Evolutionary conservation across 768 basidiomycete species (phyloP).

Genomic region (Podaxis sp.): DNA sequence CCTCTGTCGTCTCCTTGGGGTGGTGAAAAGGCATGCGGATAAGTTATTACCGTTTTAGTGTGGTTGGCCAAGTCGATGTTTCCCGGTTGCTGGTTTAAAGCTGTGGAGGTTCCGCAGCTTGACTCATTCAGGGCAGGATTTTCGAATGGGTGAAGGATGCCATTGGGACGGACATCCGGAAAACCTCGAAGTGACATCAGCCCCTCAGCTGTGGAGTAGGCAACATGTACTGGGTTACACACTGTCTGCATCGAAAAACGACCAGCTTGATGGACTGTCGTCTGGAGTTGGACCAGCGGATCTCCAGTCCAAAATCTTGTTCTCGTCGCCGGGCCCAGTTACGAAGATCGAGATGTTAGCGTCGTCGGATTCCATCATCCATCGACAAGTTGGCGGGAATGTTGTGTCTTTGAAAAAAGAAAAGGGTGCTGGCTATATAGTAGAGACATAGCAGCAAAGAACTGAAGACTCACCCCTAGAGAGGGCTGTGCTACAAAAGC

Average conservation of each 20-base stretch:
- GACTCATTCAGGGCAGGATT: neutral
- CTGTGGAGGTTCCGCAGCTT: neutral
- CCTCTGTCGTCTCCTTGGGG: too few species aligned
- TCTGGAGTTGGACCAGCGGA: neutral
- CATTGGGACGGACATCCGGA: neutral
- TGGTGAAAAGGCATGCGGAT: neutral
- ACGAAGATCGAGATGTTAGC: neutral
- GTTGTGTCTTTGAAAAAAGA: neutral
- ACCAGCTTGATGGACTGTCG: neutral
- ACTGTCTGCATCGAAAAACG: neutral
- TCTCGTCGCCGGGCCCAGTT: neutral
- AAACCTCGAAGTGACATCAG: constrained; percentile 1
- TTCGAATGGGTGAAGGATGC: neutral
- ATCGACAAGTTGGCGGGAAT: neutral
- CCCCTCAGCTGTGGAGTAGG: neutral
- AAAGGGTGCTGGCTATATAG: constrained; percentile 2
- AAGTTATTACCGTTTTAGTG: neutral
- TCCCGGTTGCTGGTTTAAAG: neutral
- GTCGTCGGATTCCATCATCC: constrained; percentile 6
- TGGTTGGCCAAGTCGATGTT: neutral
- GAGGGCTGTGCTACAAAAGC: constrained; percentile 9
- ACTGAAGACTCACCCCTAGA: too few species aligned
- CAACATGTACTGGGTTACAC: neutral
- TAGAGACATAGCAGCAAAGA: neutral
- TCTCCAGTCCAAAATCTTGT: neutral